A percentile compares a stretch with the other conserved stretches of the same genome.
Evolutionary conservation across 2,329 filamentous ascomycete genomes (phyloP).

Genomic region (Raffaelea ambrosiae): DNA sequence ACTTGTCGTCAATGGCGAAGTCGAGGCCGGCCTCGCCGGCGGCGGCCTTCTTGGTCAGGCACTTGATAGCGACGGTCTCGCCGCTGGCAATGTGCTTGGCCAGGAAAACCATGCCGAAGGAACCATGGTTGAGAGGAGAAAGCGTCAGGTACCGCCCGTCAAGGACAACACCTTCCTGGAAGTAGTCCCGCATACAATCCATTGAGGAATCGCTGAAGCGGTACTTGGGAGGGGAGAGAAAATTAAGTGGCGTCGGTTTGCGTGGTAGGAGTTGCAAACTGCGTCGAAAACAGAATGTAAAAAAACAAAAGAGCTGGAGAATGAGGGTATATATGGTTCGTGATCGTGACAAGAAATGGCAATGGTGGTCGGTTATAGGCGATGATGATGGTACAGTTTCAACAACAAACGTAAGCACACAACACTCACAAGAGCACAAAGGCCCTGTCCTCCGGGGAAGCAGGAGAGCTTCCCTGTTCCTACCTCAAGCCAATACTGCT

Average conservation of each 20-base stretch:
- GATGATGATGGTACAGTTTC: conserved; percentile 4
- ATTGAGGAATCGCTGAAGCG: conserved; percentile 27
- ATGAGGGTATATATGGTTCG: conserved; percentile 19
- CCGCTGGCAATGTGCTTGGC: conserved; percentile 71
- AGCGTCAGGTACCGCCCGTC: conserved; percentile 86
- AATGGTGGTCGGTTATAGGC: conserved; percentile 6
- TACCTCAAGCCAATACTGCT: background rate
- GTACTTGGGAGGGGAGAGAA: too few relatives aligned
- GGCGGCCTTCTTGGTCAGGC: conserved; percentile 74
- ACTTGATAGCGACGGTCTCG: conserved; percentile 88
- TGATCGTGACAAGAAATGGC: conserved; percentile 13
- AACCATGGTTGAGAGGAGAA: conserved; percentile 94
- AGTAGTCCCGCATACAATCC: conserved; percentile 82
- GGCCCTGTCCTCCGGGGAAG: conserved; percentile 11
- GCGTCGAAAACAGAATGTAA: conserved; percentile 5
- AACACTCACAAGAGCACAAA: conserved; percentile 6
- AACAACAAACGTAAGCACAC: conserved; percentile 5
- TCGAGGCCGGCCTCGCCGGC: conserved; percentile 50
- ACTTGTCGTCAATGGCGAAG: conserved; percentile 72
- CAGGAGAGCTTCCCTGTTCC: conserved; percentile 1
- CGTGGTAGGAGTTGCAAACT: conserved; percentile 11
- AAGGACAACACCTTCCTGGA: conserved; percentile 70
- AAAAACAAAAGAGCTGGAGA: conserved; percentile 13
- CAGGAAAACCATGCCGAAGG: conserved; percentile 97
- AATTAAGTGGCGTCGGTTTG: background rate